Evolutionary conservation across 2,329 filamentous ascomycete genomes (phyloP).

Genomic region (Paecilomyces sp.): DNA sequence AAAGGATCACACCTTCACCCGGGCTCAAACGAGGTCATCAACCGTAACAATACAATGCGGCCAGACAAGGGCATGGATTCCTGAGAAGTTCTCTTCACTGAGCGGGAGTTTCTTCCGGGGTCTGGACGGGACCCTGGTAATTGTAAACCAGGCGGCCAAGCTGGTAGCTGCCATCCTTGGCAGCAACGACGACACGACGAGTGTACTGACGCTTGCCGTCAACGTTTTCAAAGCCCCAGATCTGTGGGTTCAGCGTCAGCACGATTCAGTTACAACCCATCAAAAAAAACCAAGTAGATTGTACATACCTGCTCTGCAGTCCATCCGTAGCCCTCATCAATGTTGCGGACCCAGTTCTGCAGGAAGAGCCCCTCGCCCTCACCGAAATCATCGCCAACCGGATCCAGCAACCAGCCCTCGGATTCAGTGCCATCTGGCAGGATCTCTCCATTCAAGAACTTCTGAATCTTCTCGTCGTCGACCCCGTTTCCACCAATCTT

Average conservation of each 20-base stretch:
- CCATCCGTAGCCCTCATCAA: slow-evolving; percentile 40
- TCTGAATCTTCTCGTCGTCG: slow-evolving; percentile 29
- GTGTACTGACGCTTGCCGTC: slow-evolving; percentile 35
- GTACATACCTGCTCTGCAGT: slow-evolving; percentile 44
- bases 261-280: neutral
- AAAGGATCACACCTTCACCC: neutral
- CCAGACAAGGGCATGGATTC: neutral
- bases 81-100: neutral
- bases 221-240: slow-evolving; percentile 41
- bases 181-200: slow-evolving; percentile 32
- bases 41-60: neutral
- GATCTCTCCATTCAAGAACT: slow-evolving; percentile 34
- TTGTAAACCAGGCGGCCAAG: slow-evolving; percentile 36
- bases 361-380: slow-evolving; percentile 39
- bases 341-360: slow-evolving; percentile 44
- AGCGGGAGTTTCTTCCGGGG: neutral
- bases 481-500: slow-evolving; percentile 29
- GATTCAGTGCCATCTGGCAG: slow-evolving; percentile 50
- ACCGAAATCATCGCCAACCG: slow-evolving; percentile 34
- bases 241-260: slow-evolving; percentile 15
- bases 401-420: slow-evolving; percentile 54
- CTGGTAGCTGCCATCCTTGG: slow-evolving; percentile 28
- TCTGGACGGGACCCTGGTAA: slow-evolving; percentile 16
- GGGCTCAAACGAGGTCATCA: neutral
- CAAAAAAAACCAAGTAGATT: neutral